These are phyloP conservation scores for Saksenaea vasiformis DNA, from an alignment of 371 early-diverging fungal genomes.

Conservation along the genomic window DNA sequence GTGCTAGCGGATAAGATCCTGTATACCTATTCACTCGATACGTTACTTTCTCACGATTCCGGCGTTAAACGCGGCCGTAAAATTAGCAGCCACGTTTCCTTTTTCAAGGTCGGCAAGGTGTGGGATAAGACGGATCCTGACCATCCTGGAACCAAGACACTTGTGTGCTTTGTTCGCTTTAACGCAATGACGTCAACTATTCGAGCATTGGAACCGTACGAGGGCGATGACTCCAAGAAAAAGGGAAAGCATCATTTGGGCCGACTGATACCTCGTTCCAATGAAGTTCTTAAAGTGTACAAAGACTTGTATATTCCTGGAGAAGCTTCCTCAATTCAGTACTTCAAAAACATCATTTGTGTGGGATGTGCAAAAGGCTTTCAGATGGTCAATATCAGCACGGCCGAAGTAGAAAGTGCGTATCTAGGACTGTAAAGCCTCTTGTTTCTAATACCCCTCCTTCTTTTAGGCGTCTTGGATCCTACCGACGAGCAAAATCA, in stretches of 20 bases:
- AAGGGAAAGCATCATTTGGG: constrained; percentile 47
- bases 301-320: constrained; percentile 91
- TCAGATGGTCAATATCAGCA: constrained; percentile 83
- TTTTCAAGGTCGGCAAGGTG: constrained; percentile 84
- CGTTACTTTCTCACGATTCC: constrained; percentile 41
- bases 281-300: constrained; percentile 58
- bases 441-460: background rate
- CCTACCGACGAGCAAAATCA: constrained; percentile 28
- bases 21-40: constrained; percentile 69
- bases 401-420: constrained; percentile 60
- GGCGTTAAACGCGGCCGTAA: constrained; percentile 56
- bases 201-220: constrained; percentile 71
- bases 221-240: constrained; percentile 49
- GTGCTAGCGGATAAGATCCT: constrained; percentile 80
- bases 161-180: constrained; percentile 74
- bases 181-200: constrained; percentile 67
- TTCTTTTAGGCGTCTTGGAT: constrained; percentile 29
- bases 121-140: constrained; percentile 50
- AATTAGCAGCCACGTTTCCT: constrained; percentile 74
- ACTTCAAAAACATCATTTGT: constrained; percentile 78
- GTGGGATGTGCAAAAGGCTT: constrained; percentile 92
- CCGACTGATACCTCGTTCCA: constrained; percentile 45
- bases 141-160: constrained; percentile 14
- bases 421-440: background rate
- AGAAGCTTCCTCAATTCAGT: constrained; percentile 81